These are phyloP conservation scores for Hanseniaspora guilliermondii DNA, from an alignment of 805 yeast species.

Conservation along the genomic window DNA sequence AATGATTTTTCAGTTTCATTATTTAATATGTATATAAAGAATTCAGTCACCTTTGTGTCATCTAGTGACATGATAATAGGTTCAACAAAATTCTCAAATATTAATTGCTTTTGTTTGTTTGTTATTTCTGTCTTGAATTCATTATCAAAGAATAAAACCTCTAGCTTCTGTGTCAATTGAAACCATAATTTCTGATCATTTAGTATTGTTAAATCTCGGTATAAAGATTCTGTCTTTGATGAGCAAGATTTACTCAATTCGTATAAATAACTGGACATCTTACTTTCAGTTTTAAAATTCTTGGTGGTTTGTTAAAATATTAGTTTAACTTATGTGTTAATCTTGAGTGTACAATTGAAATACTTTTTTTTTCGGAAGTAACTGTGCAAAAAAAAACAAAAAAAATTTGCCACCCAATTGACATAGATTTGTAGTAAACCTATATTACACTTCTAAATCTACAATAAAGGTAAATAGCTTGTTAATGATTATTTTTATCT, in stretches of 20 bases:
- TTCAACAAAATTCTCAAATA: slow-evolving; percentile 37
- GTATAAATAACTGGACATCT: slow-evolving; percentile 4
- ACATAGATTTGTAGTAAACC: background rate
- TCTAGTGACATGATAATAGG: slow-evolving; percentile 61
- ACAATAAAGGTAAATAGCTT: too few relatives aligned
- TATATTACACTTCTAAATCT: background rate
- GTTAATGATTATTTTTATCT: too few relatives aligned
- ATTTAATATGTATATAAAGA: slow-evolving; percentile 46
- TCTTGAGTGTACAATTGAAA: background rate
- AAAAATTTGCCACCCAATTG: background rate
- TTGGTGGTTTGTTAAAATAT: background rate
- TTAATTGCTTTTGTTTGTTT: slow-evolving; percentile 57
- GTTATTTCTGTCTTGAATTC: slow-evolving; percentile 39
- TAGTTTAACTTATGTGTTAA: background rate
- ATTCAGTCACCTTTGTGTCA: slow-evolving; percentile 64
- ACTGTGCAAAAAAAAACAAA: background rate
- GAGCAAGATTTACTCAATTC: background rate
- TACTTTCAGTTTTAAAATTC: too few relatives aligned
- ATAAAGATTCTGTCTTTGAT: slow-evolving; percentile 13
- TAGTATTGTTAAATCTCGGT: slow-evolving; percentile 52
- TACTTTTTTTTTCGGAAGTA: background rate
- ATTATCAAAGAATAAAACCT: slow-evolving; percentile 40
- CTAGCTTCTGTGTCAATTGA: slow-evolving; percentile 65
- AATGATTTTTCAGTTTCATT: slow-evolving; percentile 26
- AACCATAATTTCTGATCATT: slow-evolving; percentile 91